phyloP scores from a whole-genome alignment of 164 flowering plant genomes.

The Aristolochia contorta region DNA sequence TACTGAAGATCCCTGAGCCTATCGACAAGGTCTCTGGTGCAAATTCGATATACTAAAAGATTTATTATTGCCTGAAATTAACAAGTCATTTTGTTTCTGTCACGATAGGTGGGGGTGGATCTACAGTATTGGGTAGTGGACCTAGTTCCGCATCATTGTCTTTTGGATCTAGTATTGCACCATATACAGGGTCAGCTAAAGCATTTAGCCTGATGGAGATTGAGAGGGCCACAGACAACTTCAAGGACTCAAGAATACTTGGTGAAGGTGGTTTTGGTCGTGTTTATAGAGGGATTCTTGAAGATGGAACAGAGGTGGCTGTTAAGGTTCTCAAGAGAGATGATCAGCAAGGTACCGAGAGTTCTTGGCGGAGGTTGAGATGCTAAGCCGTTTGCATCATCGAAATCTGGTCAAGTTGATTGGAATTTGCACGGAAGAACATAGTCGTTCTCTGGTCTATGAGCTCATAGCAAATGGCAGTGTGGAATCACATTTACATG shows the following conservation, averaged over 20 bases:
- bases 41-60: not conserved
- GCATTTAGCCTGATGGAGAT: constrained; percentile 61
- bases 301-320: constrained; percentile 75
- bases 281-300: constrained; percentile 76
- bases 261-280: constrained; percentile 99
- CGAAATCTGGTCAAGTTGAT: constrained; percentile 89
- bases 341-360: constrained; percentile 85
- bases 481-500: constrained; percentile 92
- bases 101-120: constrained; percentile 40
- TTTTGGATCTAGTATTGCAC: constrained; percentile 58
- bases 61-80: not conserved
- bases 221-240: constrained; percentile 66
- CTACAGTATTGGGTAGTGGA: constrained; percentile 38
- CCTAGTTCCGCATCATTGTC: constrained; percentile 58
- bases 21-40: not conserved
- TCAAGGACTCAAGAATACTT: constrained; percentile 47
- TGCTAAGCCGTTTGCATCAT: constrained; percentile 96
- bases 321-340: constrained; percentile 84
- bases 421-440: constrained; percentile 83
- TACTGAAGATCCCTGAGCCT: too few species aligned
- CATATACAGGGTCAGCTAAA: constrained; percentile 72
- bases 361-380: constrained; percentile 93
- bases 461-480: constrained; percentile 95
- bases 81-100: not conserved
- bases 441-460: constrained; percentile 65